phyloP scores from a whole-genome alignment of 306 rosid genomes.

The Prunus dulcis region DNA sequence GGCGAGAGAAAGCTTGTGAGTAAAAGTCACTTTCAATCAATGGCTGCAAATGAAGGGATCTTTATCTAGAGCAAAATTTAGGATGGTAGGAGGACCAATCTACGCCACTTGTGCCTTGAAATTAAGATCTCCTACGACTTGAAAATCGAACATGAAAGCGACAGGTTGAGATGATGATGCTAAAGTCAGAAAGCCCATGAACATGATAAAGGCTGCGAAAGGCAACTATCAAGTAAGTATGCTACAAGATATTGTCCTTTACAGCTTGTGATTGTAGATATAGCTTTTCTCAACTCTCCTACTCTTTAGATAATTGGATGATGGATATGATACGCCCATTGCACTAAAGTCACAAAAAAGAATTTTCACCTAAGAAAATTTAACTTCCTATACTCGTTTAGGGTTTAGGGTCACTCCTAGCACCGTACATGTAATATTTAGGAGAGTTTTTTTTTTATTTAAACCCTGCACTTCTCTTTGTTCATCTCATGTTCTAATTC shows the following conservation, averaged over 20 bases:
- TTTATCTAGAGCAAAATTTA: conserved; percentile 21
- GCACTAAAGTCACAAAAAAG: neutral
- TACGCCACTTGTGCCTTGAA: conserved; percentile 29
- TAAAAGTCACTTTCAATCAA: conserved; percentile 32
- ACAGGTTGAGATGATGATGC: neutral
- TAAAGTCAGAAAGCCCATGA: conserved; percentile 18
- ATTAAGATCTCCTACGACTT: conserved; percentile 25
- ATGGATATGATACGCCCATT: neutral
- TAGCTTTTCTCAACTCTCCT: neutral
- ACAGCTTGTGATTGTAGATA: neutral
- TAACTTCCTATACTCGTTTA: neutral
- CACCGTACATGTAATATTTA: too few species aligned
- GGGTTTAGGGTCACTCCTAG: too few species aligned
- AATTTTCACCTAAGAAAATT: neutral
- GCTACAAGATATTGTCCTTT: too few species aligned
- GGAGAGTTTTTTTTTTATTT: too few species aligned
- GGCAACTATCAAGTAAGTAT: neutral
- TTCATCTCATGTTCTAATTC: too few species aligned
- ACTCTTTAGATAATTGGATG: neutral
- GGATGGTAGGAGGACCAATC: conserved; percentile 36
- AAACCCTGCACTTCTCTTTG: too few species aligned
- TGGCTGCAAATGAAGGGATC: conserved; percentile 30
- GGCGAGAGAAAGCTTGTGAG: conserved; percentile 10
- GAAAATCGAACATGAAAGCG: conserved; percentile 7
- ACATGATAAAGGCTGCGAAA: conserved; percentile 6